Percentiles rank a stretch among this genome's conserved stretches.
These are phyloP conservation scores for Corylus heterophylla DNA, from an alignment of 306 rosid genomes.

Conservation along the genomic window DNA sequence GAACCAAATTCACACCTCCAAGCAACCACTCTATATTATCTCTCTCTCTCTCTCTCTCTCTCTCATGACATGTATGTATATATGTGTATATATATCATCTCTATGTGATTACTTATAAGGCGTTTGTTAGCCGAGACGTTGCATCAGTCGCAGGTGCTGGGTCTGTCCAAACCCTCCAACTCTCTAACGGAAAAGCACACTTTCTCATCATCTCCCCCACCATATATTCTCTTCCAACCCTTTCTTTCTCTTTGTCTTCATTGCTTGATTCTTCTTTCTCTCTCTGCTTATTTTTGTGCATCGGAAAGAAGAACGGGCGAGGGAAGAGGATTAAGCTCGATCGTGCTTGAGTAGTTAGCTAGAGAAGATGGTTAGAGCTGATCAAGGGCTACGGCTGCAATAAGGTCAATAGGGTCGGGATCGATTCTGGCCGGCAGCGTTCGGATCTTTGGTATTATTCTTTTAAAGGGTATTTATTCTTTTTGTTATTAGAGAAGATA, in stretches of 20 bases:
- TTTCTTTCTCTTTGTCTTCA: constrained; percentile 34
- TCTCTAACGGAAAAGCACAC: constrained; percentile 84
- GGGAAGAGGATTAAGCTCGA: background rate
- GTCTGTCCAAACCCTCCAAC: constrained; percentile 73
- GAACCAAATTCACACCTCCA: constrained; percentile 79
- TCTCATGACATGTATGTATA: constrained; percentile 4
- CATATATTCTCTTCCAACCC: constrained; percentile 41
- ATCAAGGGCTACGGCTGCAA: too few relatives aligned
- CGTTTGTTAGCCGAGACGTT: constrained; percentile 89
- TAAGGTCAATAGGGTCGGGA: too few relatives aligned
- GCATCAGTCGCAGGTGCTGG: constrained; percentile 88
- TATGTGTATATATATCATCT: background rate
- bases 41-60: constrained; percentile 29
- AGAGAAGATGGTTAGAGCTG: too few relatives aligned
- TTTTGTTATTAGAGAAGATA: constrained; percentile 13
- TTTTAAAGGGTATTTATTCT: constrained; percentile 1
- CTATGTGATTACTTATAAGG: constrained; percentile 31
- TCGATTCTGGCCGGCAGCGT: too few relatives aligned
- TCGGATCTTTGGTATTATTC: too few relatives aligned
- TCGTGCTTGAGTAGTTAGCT: background rate
- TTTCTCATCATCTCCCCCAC: constrained; percentile 53
- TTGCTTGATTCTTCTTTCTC: background rate
- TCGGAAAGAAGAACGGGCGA: background rate
- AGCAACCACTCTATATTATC: constrained; percentile 57
- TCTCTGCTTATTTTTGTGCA: background rate